Conservation (phyloP, 164 flowering plant species). For the Buxus sempervirens region DNA sequence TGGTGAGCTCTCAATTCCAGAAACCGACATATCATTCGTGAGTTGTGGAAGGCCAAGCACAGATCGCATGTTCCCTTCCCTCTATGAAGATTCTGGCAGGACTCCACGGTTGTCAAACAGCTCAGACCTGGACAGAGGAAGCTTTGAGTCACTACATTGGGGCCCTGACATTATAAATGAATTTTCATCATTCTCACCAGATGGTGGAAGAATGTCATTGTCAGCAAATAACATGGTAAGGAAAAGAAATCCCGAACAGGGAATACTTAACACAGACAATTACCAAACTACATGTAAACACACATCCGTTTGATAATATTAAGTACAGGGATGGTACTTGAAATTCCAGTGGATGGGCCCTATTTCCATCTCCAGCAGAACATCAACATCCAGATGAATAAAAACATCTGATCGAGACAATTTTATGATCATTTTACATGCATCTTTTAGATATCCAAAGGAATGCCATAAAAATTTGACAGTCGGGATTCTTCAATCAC, state of each 20-base stretch:
- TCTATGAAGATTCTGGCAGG: conserved; percentile 39
- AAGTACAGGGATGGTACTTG: no score
- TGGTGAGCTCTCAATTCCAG: conserved; percentile 34
- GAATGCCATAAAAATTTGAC: no score
- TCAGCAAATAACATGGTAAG: conserved; percentile 31
- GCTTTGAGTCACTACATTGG: conserved; percentile 33
- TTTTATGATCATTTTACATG: no score
- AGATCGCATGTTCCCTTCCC: conserved; percentile 39
- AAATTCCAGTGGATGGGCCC: no score
- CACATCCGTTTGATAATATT: not conserved
- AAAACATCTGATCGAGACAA: no score
- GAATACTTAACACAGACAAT: not conserved
- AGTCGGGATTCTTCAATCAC: no score
- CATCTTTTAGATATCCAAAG: no score
- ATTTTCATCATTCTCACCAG: conserved; percentile 23
- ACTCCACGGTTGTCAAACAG: conserved; percentile 31
- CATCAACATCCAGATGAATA: no score
- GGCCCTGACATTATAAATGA: conserved; percentile 19
- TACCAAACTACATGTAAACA: not conserved
- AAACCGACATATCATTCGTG: conserved; percentile 57
- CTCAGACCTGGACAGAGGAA: conserved; percentile 32
- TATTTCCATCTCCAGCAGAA: no score
- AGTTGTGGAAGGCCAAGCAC: conserved; percentile 65
- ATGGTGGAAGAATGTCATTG: conserved; percentile 19
- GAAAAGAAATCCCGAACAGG: not conserved